Conservation (phyloP, 805 yeast genomes). For the Metschnikowia dekortorum region DNA sequence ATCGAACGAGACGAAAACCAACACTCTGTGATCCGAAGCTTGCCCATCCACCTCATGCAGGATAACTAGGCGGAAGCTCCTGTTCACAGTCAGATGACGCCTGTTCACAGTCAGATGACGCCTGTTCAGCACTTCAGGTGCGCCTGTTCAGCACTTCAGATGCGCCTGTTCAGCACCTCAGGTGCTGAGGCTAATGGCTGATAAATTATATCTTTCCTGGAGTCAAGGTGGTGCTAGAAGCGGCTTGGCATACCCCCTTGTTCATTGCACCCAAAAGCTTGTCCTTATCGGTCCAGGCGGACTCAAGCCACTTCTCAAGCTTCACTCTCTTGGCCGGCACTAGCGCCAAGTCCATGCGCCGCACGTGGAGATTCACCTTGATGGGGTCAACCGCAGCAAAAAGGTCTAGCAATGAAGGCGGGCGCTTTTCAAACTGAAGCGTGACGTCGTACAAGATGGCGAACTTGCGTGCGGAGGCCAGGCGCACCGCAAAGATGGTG, state of each 20-base stretch:
- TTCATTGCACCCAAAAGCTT: constrained; percentile 16
- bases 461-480: constrained; percentile 30
- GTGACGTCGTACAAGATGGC: constrained; percentile 54
- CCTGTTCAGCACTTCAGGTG: no score
- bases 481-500: constrained; percentile 40
- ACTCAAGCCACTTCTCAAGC: constrained; percentile 73
- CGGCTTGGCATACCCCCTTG: background rate
- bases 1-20: constrained; percentile 78
- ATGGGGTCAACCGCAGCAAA: constrained; percentile 29
- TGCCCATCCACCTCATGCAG: constrained; percentile 38
- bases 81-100: no score
- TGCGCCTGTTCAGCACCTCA: no score
- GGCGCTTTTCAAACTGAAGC: constrained; percentile 32
- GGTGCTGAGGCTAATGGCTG: no score
- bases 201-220: no score
- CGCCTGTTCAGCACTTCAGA: no score
- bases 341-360: constrained; percentile 41
- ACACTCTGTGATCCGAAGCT: constrained; percentile 63
- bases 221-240: no score
- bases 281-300: constrained; percentile 70
- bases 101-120: no score
- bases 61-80: constrained; percentile 10
- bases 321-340: constrained; percentile 51
- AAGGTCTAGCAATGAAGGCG: constrained; percentile 30
- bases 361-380: constrained; percentile 44